phyloP scores from a whole-genome alignment of 257 asterid genomes.

The Capsicum chinense region DNA sequence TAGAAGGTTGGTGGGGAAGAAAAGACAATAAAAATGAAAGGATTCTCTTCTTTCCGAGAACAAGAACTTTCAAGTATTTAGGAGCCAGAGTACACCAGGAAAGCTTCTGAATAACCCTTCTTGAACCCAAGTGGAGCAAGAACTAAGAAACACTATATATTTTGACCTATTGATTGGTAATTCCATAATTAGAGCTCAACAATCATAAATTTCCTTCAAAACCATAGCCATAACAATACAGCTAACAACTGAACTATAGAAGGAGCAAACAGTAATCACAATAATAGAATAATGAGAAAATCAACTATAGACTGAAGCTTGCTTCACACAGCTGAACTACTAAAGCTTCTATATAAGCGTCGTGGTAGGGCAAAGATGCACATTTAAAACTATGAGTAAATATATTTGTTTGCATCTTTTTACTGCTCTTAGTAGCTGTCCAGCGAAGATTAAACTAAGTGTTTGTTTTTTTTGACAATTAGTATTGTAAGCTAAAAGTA shows the following conservation, averaged over 20 bases:
- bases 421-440: neutral
- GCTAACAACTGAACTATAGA: neutral
- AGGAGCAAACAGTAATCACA: neutral
- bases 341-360: neutral
- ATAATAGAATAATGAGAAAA: neutral
- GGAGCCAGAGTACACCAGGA: neutral
- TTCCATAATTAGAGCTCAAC: neutral
- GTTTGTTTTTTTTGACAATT: neutral
- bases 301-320: neutral
- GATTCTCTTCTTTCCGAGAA: neutral
- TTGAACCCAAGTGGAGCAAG: neutral
- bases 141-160: neutral
- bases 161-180: neutral
- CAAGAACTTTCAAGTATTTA: neutral
- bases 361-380: neutral
- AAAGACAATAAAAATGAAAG: neutral
- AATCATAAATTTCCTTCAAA: neutral
- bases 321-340: neutral
- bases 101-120: neutral
- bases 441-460: neutral
- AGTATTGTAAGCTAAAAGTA: neutral
- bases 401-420: neutral
- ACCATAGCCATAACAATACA: neutral
- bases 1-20: neutral
- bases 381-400: neutral